Conservation (phyloP, 768 basidiomycete genomes). For the Xerocomus brunneocitrinus region DNA sequence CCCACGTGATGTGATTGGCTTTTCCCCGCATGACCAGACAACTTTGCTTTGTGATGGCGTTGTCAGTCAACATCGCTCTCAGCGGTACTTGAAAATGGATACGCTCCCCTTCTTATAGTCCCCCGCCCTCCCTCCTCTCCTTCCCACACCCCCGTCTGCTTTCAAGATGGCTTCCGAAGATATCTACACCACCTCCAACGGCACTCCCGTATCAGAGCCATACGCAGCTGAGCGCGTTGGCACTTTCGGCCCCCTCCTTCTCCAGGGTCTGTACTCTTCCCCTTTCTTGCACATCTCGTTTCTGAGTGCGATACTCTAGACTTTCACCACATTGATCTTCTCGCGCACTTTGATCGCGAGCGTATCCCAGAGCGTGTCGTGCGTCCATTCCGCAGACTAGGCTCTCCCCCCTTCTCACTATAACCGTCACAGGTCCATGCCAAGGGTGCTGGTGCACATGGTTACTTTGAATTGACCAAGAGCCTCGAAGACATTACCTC, state of each 20-base stretch:
- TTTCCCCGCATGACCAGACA: neutral
- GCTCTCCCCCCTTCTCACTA: constrained; percentile 17
- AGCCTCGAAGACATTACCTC: constrained; percentile 79
- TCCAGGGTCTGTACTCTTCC: constrained; percentile 61
- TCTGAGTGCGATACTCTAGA: constrained; percentile 40
- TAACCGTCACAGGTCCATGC: constrained; percentile 66
- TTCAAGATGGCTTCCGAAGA: constrained; percentile 64
- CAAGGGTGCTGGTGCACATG: constrained; percentile 91
- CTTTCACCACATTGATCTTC: constrained; percentile 84
- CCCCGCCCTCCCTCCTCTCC: neutral
- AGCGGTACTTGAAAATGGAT: constrained; percentile 26
- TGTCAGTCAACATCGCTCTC: constrained; percentile 6
- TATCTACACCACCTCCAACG: constrained; percentile 83
- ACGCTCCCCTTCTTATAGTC: constrained; percentile 9
- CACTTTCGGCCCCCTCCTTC: constrained; percentile 71
- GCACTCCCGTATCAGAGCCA: constrained; percentile 69
- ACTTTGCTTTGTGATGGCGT: neutral
- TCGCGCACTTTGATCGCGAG: constrained; percentile 92
- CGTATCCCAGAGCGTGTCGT: constrained; percentile 95
- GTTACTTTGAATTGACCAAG: constrained; percentile 87
- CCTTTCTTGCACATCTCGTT: neutral
- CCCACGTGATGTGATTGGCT: constrained; percentile 1
- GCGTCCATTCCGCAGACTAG: constrained; percentile 23
- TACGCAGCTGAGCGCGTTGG: constrained; percentile 79
- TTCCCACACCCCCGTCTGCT: constrained; percentile 2